phyloP scores from a whole-genome alignment of 2,329 filamentous ascomycete species.

The Colletotrichum agaves region DNA sequence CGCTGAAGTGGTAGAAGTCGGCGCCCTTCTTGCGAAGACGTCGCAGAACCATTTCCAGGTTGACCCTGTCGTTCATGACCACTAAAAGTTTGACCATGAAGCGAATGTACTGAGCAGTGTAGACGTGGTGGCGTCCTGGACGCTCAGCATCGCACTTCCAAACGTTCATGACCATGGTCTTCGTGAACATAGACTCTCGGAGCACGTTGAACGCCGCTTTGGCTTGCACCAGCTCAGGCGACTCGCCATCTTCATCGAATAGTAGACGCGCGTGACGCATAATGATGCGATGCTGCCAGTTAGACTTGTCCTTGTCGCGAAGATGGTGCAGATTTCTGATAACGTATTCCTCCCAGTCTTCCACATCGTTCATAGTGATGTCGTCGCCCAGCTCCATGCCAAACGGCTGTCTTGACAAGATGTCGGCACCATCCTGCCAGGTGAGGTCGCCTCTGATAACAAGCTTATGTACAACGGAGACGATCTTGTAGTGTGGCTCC shows the following conservation, averaged over 20 bases:
- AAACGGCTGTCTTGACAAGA: constrained; percentile 67
- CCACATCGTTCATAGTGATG: constrained; percentile 65
- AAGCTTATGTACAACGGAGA: constrained; percentile 84
- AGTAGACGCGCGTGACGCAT: constrained; percentile 73
- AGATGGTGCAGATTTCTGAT: constrained; percentile 62
- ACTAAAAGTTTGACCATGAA: constrained; percentile 83
- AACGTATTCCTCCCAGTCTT: constrained; percentile 69
- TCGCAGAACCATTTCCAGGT: constrained; percentile 81
- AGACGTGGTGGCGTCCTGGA: constrained; percentile 89
- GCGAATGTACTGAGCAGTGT: constrained; percentile 85
- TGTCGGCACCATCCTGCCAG: constrained; percentile 59
- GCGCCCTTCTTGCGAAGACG: constrained; percentile 84
- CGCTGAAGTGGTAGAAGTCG: constrained; percentile 74
- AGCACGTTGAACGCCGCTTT: constrained; percentile 84
- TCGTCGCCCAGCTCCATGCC: constrained; percentile 60
- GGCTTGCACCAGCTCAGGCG: constrained; percentile 71
- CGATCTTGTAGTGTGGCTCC: constrained; percentile 92
- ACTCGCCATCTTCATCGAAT: constrained; percentile 55
- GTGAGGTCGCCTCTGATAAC: constrained; percentile 65
- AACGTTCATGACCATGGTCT: constrained; percentile 93
- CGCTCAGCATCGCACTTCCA: constrained; percentile 93
- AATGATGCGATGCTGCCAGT: constrained; percentile 95
- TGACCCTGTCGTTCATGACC: constrained; percentile 78
- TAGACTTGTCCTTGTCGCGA: constrained; percentile 84
- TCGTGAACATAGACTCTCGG: constrained; percentile 80